Percentiles rank a stretch among this genome's conserved stretches.
phyloP scores from a whole-genome alignment of 805 yeast genomes.

The Blastobotrys parvus region DNA sequence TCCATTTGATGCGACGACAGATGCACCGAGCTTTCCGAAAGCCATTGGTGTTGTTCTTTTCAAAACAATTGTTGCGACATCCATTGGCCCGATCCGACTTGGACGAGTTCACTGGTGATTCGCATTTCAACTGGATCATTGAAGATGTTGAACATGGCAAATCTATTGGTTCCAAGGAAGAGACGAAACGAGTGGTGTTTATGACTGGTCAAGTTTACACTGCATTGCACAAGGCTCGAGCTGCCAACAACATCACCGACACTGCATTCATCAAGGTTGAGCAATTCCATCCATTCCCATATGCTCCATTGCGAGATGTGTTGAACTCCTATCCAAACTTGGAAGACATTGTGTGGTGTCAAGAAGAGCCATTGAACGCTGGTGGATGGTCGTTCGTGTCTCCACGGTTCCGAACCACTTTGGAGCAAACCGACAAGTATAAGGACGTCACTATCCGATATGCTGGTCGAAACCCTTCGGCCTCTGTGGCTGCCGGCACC shows the following conservation, averaged over 20 bases:
- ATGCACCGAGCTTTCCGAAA: slow-evolving; percentile 97
- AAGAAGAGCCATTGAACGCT: slow-evolving; percentile 98
- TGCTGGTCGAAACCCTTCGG: slow-evolving; percentile 97
- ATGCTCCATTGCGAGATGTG: slow-evolving; percentile 80
- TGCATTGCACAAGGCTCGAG: slow-evolving; percentile 85
- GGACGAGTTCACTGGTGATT: slow-evolving; percentile 80
- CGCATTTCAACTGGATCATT: slow-evolving; percentile 91
- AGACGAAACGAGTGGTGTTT: slow-evolving; percentile 77
- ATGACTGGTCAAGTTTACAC: slow-evolving; percentile 94
- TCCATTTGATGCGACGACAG: slow-evolving; percentile 97
- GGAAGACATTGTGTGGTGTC: slow-evolving; percentile 91
- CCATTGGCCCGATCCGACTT: slow-evolving; percentile 89
- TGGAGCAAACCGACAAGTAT: slow-evolving; percentile 68
- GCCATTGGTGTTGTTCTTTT: slow-evolving; percentile 76
- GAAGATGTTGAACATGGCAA: slow-evolving; percentile 86
- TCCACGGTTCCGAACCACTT: slow-evolving; percentile 75
- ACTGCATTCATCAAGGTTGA: slow-evolving; percentile 88
- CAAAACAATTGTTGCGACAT: slow-evolving; percentile 90
- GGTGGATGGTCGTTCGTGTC: slow-evolving; percentile 75
- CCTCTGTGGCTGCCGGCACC: slow-evolving; percentile 96
- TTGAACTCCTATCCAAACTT: slow-evolving; percentile 71
- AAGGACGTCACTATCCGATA: slow-evolving; percentile 57
- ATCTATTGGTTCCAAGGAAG: slow-evolving; percentile 66
- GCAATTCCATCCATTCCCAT: slow-evolving; percentile 99
- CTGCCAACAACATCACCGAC: slow-evolving; percentile 59